Conservation (phyloP, 306 rosid species). For the Vigna angularis region DNA sequence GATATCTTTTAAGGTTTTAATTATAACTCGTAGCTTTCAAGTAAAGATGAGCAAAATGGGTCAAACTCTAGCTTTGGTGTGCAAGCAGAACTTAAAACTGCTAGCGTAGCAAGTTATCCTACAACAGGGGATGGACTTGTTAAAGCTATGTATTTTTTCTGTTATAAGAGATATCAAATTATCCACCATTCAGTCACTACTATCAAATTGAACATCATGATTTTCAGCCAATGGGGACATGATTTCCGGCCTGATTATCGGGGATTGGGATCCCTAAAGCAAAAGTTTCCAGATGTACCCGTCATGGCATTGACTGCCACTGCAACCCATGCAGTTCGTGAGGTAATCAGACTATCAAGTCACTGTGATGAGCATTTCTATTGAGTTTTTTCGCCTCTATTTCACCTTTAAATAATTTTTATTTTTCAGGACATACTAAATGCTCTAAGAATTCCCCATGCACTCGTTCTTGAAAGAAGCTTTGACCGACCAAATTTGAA, state of each 20-base stretch:
- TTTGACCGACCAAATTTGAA: slow-evolving; percentile 96
- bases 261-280: slow-evolving; percentile 87
- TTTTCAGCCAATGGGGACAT: slow-evolving; percentile 97
- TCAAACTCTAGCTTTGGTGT: slow-evolving; percentile 2
- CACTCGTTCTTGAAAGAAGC: slow-evolving; percentile 92
- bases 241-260: slow-evolving; percentile 99
- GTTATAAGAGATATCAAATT: slow-evolving; percentile 3
- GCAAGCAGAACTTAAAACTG: slow-evolving; percentile 30
- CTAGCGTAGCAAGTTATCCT: slow-evolving; percentile 12
- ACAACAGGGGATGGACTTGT: slow-evolving; percentile 16
- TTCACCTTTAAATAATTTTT: slow-evolving; percentile 23
- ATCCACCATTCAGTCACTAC: slow-evolving; percentile 12
- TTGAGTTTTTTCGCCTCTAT: slow-evolving; percentile 3
- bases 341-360: slow-evolving; percentile 55
- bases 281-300: slow-evolving; percentile 76
- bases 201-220: slow-evolving; percentile 29
- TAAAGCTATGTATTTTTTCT: slow-evolving; percentile 37
- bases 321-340: slow-evolving; percentile 86
- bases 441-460: slow-evolving; percentile 82
- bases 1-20: background rate
- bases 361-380: slow-evolving; percentile 4
- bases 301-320: slow-evolving; percentile 99
- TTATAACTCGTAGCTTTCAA: background rate
- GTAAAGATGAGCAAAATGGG: background rate
- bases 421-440: slow-evolving; percentile 80